Conservation (phyloP, 768 basidiomycete genomes). For the Boletus insuetus region DNA sequence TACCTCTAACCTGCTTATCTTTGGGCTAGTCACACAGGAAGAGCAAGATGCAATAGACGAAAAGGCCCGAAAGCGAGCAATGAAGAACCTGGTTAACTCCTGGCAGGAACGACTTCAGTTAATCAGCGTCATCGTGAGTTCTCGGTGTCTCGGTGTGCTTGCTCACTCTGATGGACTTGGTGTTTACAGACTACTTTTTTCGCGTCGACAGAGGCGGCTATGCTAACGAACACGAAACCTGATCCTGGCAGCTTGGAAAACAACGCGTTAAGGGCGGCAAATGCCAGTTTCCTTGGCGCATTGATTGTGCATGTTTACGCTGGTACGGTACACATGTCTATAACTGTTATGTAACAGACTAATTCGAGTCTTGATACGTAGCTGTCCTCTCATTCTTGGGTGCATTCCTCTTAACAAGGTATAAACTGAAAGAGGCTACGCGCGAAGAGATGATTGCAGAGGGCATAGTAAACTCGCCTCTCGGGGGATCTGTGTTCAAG, state of each 20-base stretch:
- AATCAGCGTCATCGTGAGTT: conserved; percentile 55
- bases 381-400: conserved; percentile 51
- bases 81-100: conserved; percentile 51
- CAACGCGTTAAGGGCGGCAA: conserved; percentile 34
- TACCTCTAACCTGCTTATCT: background rate
- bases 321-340: conserved; percentile 31
- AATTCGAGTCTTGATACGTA: conserved; percentile 1
- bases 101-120: conserved; percentile 65
- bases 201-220: conserved; percentile 53
- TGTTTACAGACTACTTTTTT: conserved; percentile 56
- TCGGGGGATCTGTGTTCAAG: conserved; percentile 3
- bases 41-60: conserved; percentile 51
- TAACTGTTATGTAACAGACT: background rate
- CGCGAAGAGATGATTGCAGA: conserved; percentile 43
- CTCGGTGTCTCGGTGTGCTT: background rate
- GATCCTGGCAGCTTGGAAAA: conserved; percentile 8
- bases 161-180: background rate
- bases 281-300: conserved; percentile 49
- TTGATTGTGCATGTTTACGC: conserved; percentile 53
- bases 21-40: conserved; percentile 40
- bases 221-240: conserved; percentile 46
- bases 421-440: conserved; percentile 53
- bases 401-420: conserved; percentile 54
- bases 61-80: conserved; percentile 40
- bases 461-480: conserved; percentile 27